Base-by-base conservation (phyloP, 345 rosid species). In the Murraya koenigii region DNA sequence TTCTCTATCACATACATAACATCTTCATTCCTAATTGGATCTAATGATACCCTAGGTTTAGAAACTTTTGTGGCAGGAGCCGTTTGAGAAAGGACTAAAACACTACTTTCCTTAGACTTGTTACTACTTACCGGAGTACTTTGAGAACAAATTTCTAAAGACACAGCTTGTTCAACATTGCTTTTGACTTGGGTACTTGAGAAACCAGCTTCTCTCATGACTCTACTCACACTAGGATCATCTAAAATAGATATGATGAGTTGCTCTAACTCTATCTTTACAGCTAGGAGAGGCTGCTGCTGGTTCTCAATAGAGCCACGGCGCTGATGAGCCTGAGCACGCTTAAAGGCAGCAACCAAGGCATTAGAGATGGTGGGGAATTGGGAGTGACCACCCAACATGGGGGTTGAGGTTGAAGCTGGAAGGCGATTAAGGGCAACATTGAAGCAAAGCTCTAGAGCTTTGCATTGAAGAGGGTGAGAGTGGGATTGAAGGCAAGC, bases 181-280 rank as follows among this genome's bases (percentile, higher is more conserved):
- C 69, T 91, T 77, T 95, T 94, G 52, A 95, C 98, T 78, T 90
- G 97, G 60, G 97, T 82, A 72, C 98, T 95, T 0, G 97, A 92
- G 83, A 95, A 94, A 52, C 98, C 98, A 33, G 99, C 99, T 85
- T 96, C 99, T 70, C 92, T 90, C 99, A 96, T 96, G 81, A 94
- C 99, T 78, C 99, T 86, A 84, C 98, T 94, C 47, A 95, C 99
- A 76, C 99, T 94, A 23, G 99, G 99, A 81, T 96, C 99, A 75
- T 96, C 98, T 0, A 96, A 81, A 65, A 94, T 96, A 3, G 99
- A 96, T 47, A 94, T 89, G 10, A 96, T 87, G 39, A 96, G 97
- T 82, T 94, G 99, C 80, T 92, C 94, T 20, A 94, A 82, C 86
- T 96, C 99, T 38, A 96, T 94, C 81, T 96, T 96, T 62, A 92